Evolutionary conservation across 768 basidiomycete species (phyloP).

Genomic region (Xanthoconium stramineum): DNA sequence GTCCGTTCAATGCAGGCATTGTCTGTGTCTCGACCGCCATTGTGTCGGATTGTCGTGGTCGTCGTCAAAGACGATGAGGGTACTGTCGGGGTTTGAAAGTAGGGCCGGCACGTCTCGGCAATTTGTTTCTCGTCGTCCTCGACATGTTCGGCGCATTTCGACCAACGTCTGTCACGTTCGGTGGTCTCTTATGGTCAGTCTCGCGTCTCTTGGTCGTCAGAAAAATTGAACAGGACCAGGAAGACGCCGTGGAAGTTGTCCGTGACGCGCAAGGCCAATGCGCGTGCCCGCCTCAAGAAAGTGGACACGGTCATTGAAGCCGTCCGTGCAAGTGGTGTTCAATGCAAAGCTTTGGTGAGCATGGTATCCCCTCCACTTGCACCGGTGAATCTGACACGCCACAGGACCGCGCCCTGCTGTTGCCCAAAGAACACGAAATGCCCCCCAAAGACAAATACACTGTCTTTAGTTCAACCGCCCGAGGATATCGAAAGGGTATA

Average conservation of each 20-base stretch:
- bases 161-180: conserved; percentile 57
- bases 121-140: neutral
- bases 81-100: conserved; percentile 28
- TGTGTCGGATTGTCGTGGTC: conserved; percentile 22
- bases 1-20: conserved; percentile 40
- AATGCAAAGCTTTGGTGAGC: conserved; percentile 74
- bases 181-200: conserved; percentile 82
- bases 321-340: conserved; percentile 76
- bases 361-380: neutral
- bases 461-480: conserved; percentile 65
- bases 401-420: conserved; percentile 68
- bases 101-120: conserved; percentile 24
- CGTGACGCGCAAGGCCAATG: conserved; percentile 87
- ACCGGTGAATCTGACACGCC: neutral
- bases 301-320: conserved; percentile 94
- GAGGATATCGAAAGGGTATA: conserved; percentile 88
- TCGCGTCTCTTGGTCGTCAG: neutral
- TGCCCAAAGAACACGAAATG: conserved; percentile 97
- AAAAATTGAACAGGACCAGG: conserved; percentile 44
- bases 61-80: conserved; percentile 17
- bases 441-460: conserved; percentile 92
- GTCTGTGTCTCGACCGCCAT: conserved; percentile 49
- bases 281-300: conserved; percentile 80
- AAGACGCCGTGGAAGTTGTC: conserved; percentile 95
- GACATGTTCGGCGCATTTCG: conserved; percentile 87